Evolutionary conservation across 2,329 filamentous ascomycete species (phyloP).

Genomic region (Curvularia eragrostidis): DNA sequence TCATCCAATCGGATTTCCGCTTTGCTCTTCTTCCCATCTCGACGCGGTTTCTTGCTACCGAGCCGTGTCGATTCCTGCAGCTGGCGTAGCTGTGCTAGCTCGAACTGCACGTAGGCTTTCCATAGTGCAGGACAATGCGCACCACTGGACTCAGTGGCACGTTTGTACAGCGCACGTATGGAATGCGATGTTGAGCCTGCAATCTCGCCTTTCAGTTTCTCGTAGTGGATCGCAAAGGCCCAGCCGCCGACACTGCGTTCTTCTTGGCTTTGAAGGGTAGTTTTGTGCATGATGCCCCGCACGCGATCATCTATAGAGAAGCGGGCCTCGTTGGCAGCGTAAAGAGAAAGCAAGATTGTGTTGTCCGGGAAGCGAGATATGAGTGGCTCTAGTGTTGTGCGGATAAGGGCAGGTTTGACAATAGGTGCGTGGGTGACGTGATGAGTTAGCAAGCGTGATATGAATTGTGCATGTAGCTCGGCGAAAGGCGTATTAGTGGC

Average conservation of each 20-base stretch:
- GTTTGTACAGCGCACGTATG: constrained; percentile 62
- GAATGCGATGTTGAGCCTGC: constrained; percentile 58
- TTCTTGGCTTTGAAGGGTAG: constrained; percentile 40
- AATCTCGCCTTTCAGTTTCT: constrained; percentile 55
- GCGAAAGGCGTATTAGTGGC: constrained; percentile 47
- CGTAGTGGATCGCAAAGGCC: constrained; percentile 63
- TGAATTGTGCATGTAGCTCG: constrained; percentile 73
- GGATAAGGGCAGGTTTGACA: constrained; percentile 72
- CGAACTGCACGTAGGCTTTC: constrained; percentile 44
- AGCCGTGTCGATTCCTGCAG: constrained; percentile 19
- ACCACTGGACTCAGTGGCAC: constrained; percentile 52
- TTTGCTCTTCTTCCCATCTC: constrained; percentile 32
- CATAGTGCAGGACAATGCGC: constrained; percentile 42
- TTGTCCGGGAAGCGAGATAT: constrained; percentile 74
- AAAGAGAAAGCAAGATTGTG: constrained; percentile 74
- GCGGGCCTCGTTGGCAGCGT: constrained; percentile 75
- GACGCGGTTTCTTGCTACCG: constrained; percentile 15
- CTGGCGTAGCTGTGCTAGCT: constrained; percentile 26
- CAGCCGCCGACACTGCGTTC: constrained; percentile 56
- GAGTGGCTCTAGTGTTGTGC: constrained; percentile 66
- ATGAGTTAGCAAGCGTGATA: constrained; percentile 69
- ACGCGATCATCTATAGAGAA: constrained; percentile 79
- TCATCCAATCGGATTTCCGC: constrained; percentile 29
- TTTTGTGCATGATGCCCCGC: constrained; percentile 65
- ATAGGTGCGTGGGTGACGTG: constrained; percentile 68